phyloP scores from a whole-genome alignment of 768 basidiomycete species.

The Pleurotus tuber-regium region DNA sequence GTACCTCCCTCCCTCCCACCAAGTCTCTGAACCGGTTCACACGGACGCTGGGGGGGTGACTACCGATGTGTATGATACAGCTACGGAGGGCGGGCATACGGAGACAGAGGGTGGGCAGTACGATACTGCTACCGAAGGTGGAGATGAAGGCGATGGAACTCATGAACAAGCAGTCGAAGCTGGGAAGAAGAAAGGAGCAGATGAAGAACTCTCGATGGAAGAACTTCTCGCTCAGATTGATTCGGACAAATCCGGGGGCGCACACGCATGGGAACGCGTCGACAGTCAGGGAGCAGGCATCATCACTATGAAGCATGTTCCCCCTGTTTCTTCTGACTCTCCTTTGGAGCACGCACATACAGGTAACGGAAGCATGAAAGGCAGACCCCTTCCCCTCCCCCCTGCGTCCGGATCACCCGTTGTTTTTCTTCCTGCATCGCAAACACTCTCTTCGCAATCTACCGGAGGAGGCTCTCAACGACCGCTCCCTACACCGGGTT shows the following conservation, averaged over 20 bases:
- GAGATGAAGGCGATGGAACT: background rate
- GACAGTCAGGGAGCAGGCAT: conserved; percentile 2
- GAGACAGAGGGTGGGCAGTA: background rate
- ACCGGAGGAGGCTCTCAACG: background rate
- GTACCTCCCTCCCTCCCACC: conserved; percentile 1
- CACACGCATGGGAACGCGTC: conserved; percentile 12
- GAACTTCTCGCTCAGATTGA: conserved; percentile 7
- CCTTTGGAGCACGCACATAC: background rate
- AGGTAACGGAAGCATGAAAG: conserved; percentile 1
- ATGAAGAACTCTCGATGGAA: conserved; percentile 15
- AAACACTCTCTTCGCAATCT: background rate
- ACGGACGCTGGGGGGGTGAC: background rate
- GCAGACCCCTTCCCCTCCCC: background rate
- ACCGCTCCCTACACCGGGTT: background rate
- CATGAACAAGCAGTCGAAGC: background rate
- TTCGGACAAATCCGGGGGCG: conserved; percentile 10
- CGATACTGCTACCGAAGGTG: conserved; percentile 1
- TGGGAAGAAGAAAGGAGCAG: background rate
- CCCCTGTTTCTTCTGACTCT: background rate
- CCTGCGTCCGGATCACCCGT: conserved; percentile 4
- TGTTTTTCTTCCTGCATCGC: background rate
- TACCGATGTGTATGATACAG: conserved; percentile 4
- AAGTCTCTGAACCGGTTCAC: conserved; percentile 2
- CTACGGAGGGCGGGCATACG: background rate
- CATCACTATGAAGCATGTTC: conserved; percentile 7